Percentiles rank a stretch among this genome's conserved stretches.
phyloP scores from a whole-genome alignment of 1,284 basidiomycete species.

The Ganoderma lucidum region DNA sequence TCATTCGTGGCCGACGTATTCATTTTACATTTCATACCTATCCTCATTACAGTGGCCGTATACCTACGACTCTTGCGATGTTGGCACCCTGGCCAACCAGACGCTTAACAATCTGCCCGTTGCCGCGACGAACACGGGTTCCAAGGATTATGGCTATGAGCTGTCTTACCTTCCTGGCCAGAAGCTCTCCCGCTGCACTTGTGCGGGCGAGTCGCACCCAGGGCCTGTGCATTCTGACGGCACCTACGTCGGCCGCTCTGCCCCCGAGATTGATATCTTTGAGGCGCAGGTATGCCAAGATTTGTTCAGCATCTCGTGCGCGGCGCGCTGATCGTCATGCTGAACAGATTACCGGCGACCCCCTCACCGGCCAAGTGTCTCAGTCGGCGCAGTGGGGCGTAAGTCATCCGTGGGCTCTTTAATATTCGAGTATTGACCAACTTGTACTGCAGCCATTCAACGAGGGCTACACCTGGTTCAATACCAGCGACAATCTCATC shows the following conservation, averaged over 20 bases:
- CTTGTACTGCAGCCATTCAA: constrained; percentile 59
- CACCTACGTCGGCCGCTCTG: constrained; percentile 78
- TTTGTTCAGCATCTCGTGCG: neutral
- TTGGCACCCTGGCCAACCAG: constrained; percentile 66
- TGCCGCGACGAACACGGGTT: constrained; percentile 51
- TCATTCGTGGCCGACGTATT: neutral
- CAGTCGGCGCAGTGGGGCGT: constrained; percentile 57
- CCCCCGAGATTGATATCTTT: constrained; percentile 88
- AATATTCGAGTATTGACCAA: neutral
- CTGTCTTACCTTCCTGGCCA: constrained; percentile 82
- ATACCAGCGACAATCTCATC: constrained; percentile 51
- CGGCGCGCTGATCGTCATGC: constrained; percentile 15
- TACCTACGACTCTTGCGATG: constrained; percentile 62
- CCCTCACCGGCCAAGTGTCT: constrained; percentile 49
- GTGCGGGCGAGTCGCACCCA: constrained; percentile 82
- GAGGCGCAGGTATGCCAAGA: constrained; percentile 51
- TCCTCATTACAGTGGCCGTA: constrained; percentile 54
- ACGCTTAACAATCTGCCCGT: constrained; percentile 48
- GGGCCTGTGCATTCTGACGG: constrained; percentile 71
- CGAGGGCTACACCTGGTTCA: constrained; percentile 49
- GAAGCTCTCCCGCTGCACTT: constrained; percentile 85
- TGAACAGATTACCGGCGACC: constrained; percentile 39
- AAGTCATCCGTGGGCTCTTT: constrained; percentile 22
- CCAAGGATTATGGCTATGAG: constrained; percentile 42
- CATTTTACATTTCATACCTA: neutral